phyloP scores from a whole-genome alignment of 441 rosid species.

The Hura crepitans region DNA sequence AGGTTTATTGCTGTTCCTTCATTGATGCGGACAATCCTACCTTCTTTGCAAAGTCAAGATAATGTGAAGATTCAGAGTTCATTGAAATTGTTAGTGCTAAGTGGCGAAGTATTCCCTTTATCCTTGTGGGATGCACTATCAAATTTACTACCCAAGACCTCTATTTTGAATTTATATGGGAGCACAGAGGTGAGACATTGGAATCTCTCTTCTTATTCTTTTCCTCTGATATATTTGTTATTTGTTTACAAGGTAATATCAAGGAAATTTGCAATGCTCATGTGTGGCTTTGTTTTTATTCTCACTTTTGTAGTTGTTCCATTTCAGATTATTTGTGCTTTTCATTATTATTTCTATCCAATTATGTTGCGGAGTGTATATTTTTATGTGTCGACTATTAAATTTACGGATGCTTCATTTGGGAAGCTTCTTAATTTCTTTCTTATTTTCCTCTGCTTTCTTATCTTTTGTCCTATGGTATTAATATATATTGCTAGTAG shows the following conservation, averaged over 20 bases:
- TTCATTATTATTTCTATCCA: background rate
- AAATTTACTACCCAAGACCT: slow-evolving; percentile 56
- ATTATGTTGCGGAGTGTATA: background rate
- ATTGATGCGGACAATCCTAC: slow-evolving; percentile 65
- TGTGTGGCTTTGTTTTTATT: background rate
- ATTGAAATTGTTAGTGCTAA: slow-evolving; percentile 66
- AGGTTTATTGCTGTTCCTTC: slow-evolving; percentile 83
- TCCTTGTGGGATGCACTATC: slow-evolving; percentile 71
- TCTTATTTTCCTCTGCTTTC: background rate
- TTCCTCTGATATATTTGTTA: background rate
- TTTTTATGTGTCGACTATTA: background rate
- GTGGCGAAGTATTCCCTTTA: slow-evolving; percentile 79
- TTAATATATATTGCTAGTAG: background rate
- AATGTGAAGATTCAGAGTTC: slow-evolving; percentile 38
- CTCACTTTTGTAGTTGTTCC: background rate
- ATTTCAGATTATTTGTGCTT: background rate
- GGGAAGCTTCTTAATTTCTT: background rate
- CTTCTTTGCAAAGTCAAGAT: slow-evolving; percentile 52
- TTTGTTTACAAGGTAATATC: slow-evolving; percentile 1
- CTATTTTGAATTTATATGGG: slow-evolving; percentile 82
- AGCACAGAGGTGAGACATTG: slow-evolving; percentile 77
- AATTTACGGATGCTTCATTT: background rate
- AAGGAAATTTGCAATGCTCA: slow-evolving; percentile 3
- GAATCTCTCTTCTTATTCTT: slow-evolving; percentile 12
- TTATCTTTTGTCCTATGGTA: background rate